phyloP scores from a whole-genome alignment of 2,329 filamentous ascomycete genomes.

The Coniochaeta sp. region DNA sequence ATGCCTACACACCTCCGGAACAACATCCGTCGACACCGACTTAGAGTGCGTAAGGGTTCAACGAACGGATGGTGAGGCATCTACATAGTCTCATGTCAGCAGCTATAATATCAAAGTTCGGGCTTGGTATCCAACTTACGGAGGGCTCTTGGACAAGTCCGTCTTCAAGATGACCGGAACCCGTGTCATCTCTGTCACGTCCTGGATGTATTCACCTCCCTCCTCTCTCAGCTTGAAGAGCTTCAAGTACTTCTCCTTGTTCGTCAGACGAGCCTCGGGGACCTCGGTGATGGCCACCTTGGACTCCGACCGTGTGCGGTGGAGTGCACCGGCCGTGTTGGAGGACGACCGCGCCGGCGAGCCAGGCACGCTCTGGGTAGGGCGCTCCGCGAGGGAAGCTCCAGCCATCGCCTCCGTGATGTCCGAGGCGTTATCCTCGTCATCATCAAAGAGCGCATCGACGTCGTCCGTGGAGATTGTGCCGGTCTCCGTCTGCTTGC shows the following conservation, averaged over 20 bases:
- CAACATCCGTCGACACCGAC: background rate
- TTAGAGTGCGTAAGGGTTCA: slow-evolving; percentile 68
- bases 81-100: slow-evolving; percentile 29
- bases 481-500: slow-evolving; percentile 89
- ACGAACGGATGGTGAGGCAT: slow-evolving; percentile 74
- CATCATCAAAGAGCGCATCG: slow-evolving; percentile 92
- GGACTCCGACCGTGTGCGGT: slow-evolving; percentile 90
- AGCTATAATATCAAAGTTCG: slow-evolving; percentile 26
- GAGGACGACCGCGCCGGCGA: slow-evolving; percentile 75
- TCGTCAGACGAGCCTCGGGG: slow-evolving; percentile 71
- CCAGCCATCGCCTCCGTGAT: slow-evolving; percentile 87
- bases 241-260: slow-evolving; percentile 94
- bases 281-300: slow-evolving; percentile 71
- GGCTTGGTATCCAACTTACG: slow-evolving; percentile 60
- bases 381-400: slow-evolving; percentile 80
- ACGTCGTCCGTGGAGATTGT: slow-evolving; percentile 90
- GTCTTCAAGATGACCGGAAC: slow-evolving; percentile 98
- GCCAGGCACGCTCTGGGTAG: slow-evolving; percentile 90
- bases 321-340: slow-evolving; percentile 58
- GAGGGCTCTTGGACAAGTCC: slow-evolving; percentile 95
- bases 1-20: background rate
- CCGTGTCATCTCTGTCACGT: slow-evolving; percentile 94
- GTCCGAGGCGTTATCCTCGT: slow-evolving; percentile 81
- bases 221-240: slow-evolving; percentile 87
- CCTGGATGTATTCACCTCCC: slow-evolving; percentile 93